Base-by-base conservation (phyloP, 495 filamentous ascomycete species). In the Hypoxylon lenormandii region DNA sequence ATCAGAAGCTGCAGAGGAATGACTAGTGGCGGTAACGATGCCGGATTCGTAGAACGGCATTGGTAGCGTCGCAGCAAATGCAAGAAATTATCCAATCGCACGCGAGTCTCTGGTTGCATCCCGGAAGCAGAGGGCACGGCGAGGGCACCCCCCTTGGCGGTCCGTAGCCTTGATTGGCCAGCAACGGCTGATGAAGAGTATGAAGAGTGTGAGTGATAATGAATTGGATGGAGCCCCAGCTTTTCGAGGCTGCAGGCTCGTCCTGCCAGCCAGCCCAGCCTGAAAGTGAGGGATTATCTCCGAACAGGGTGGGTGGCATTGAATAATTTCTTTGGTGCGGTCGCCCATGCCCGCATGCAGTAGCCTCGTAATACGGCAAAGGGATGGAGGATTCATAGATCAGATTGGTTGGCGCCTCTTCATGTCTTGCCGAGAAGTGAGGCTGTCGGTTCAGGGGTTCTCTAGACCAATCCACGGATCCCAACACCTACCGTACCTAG, bases 301-400 rank as follows among this genome's bases (percentile, higher is more conserved):
- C 74, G 74, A 74, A 66, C 38, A 42, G 48, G 47, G 70, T 69
- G 64, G 65, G 71, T 74, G 38, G 70, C 60, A 76, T 72, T 65
- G 62, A 67, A 68, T 70, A 62, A 74, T 64, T 57, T 66, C 64
- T 67, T 71, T 72, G 72, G 71, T 74, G 68, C 56, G 54, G 48
- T 59, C 61, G 56, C 38, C 67, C 64, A 62, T 62, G 68, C 60
- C 65, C 60, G 72, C 72, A 76, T 76, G 74, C 74, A 76, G 65
- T 70, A 76, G 74, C 74, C 71, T 76, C 66, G 74, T 73, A 76
- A 76, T 73, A 71, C 68, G 47, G 68, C 19, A 71, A 66, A 71
- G 68, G 68, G 68, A 71, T 66, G 58, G 62, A 16, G 57, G 45
- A 55, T 60, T 40, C 61, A 66, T 66, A 52, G 62, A 71, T 56